These are phyloP conservation scores for Xylariomycetidae sp. DNA, from an alignment of 2,329 filamentous ascomycete species.

Conservation along the genomic window DNA sequence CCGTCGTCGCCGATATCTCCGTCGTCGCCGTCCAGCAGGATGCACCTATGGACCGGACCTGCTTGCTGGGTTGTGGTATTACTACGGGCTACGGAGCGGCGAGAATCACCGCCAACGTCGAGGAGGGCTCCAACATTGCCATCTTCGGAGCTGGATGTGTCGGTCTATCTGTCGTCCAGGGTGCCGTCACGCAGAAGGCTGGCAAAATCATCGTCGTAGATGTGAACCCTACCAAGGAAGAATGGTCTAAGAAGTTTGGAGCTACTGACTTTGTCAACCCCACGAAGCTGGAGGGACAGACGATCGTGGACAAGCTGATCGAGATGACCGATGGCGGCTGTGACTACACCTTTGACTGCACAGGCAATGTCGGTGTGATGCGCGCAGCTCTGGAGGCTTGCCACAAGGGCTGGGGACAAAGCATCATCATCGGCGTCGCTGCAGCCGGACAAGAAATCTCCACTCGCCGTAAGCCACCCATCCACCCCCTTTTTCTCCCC, in stretches of 20 bases:
- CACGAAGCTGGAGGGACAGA: conserved; percentile 69
- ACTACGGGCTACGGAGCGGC: conserved; percentile 97
- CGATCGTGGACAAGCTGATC: conserved; percentile 84
- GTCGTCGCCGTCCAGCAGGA: conserved; percentile 89
- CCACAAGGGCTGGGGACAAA: conserved; percentile 99
- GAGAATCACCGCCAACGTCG: conserved; percentile 85
- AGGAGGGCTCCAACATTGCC: conserved; percentile 84
- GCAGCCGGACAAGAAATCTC: conserved; percentile 94
- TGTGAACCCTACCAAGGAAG: conserved; percentile 85
- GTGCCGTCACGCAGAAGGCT: conserved; percentile 79
- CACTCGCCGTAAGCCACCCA: conserved; percentile 71
- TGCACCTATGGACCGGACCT: conserved; percentile 93
- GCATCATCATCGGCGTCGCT: conserved; percentile 95
- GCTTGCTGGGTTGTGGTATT: conserved; percentile 94
- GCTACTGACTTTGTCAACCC: conserved; percentile 98
- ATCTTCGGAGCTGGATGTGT: conserved; percentile 96
- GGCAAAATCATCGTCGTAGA: conserved; percentile 69
- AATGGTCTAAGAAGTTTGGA: conserved; percentile 90
- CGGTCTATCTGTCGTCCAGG: conserved; percentile 91
- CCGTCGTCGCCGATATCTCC: conserved; percentile 96
- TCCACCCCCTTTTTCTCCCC: background rate
- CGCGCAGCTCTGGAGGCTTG: conserved; percentile 91
- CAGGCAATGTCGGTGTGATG: conserved; percentile 91
- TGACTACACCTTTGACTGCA: conserved; percentile 99
- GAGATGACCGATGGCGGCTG: conserved; percentile 98